phyloP scores from a whole-genome alignment of 2,329 filamentous ascomycete genomes.

The Pyrenochaeta sp. region DNA sequence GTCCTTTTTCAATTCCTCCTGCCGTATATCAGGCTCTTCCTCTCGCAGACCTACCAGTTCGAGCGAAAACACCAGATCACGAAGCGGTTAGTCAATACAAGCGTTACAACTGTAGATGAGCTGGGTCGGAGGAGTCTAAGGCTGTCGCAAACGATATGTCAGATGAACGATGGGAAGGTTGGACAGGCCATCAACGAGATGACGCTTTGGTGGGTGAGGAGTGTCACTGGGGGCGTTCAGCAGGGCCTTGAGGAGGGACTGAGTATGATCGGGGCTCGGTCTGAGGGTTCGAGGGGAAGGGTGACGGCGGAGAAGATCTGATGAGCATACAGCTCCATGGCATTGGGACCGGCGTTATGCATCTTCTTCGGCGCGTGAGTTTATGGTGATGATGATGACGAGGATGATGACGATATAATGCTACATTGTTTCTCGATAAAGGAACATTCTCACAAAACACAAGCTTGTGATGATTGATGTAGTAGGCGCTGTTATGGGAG shows the following conservation, averaged over 20 bases:
- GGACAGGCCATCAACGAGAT: constrained; percentile 66
- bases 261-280: constrained; percentile 50
- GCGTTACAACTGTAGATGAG: constrained; percentile 62
- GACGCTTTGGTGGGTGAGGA: constrained; percentile 69
- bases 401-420: no score
- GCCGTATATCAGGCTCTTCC: constrained; percentile 66
- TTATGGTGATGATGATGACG: neutral
- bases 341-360: neutral
- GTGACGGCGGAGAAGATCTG: constrained; percentile 15
- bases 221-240: constrained; percentile 71
- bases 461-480: neutral
- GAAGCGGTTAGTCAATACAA: constrained; percentile 62
- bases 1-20: constrained; percentile 67
- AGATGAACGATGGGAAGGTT: constrained; percentile 71
- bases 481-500: constrained; percentile 2
- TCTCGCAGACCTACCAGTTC: constrained; percentile 65
- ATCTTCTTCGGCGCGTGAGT: neutral
- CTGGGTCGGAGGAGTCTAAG: constrained; percentile 62
- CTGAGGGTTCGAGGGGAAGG: constrained; percentile 3
- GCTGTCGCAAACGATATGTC: constrained; percentile 64
- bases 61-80: constrained; percentile 73
- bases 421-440: neutral
- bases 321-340: neutral
- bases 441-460: neutral
- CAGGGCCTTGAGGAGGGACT: constrained; percentile 68